Evolutionary conservation across 768 basidiomycete species (phyloP), one percentile per base, ranked within the genome.

Genomic region (Piloderma croceum): DNA sequence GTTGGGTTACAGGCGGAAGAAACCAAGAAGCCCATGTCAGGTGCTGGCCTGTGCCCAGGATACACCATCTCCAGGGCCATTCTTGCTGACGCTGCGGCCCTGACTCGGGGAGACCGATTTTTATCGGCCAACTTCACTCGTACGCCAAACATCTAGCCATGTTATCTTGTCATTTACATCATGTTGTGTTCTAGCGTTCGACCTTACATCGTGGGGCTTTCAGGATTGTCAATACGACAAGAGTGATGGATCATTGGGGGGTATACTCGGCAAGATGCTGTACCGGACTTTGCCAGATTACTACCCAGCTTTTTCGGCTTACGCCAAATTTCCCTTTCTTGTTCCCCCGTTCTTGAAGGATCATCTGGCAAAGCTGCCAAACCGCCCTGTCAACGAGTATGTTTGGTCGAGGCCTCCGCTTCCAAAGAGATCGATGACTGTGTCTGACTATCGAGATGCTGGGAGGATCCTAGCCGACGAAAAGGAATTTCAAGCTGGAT

Each of bases 301-400:
- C 43, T 77, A 73, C 49, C 59, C 63, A 19, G 55, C 59, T 10
- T 60, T 61, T 31, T 77, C 73, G 10, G 58, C 67, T 12, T 81
- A 83, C 50, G 74, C 68, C 1, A 65, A 73, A 46, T 87, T 82
- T 69, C 82, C 85, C 9, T 79, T 85, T 69, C 64, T 79, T 60
- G 74, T 74, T 0, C 83, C 82, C 12, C 44, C 48, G 15, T 56
- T 61, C 38, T 64, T 68, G 65, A 54, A 63, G 41, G 48, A 62
- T n/a, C n/a, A n/a, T n/a, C n/a, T n/a, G n/a, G n/a, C n/a, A n/a
- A n/a, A n/a, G n/a, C n/a, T n/a, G n/a, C n/a, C n/a, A n/a, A n/a
- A n/a, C n/a, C n/a, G n/a, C n/a, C n/a, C n/a, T n/a, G n/a, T n/a
- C n/a, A n/a, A n/a, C n/a, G n/a, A n/a, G n/a, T n/a, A n/a, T n/a